These are phyloP conservation scores for Botryococcus braunii DNA, from an alignment of 163 green algal genomes.

Conservation along the genomic window DNA sequence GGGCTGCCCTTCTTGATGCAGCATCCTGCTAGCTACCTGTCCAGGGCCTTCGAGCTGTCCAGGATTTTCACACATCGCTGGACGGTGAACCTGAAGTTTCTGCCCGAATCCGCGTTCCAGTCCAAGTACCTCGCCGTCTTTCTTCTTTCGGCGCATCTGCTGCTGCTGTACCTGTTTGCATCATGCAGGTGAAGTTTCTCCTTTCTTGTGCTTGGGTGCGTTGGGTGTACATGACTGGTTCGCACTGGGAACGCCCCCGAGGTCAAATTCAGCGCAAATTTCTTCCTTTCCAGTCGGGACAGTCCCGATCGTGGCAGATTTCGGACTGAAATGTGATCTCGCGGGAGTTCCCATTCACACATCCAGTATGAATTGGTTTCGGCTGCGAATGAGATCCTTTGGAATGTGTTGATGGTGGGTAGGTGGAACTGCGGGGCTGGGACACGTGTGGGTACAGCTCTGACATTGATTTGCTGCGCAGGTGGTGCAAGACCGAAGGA, in stretches of 20 bases:
- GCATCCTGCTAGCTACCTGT: slow-evolving; percentile 50
- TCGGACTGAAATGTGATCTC: too few relatives aligned
- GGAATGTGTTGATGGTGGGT: too few relatives aligned
- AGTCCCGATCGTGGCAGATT: too few relatives aligned
- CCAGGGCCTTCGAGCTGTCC: slow-evolving; percentile 67
- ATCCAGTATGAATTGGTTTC: too few relatives aligned
- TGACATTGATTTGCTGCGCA: not conserved
- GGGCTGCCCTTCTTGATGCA: slow-evolving; percentile 57
- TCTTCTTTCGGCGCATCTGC: slow-evolving; percentile 56
- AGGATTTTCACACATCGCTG: slow-evolving; percentile 53
- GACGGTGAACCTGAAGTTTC: slow-evolving; percentile 77
- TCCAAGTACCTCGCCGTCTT: slow-evolving; percentile 42
- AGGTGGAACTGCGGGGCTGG: too few relatives aligned
- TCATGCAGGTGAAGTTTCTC: slow-evolving; percentile 32
- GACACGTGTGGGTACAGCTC: too few relatives aligned
- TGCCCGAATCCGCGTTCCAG: slow-evolving; percentile 61
- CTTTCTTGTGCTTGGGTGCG: not conserved
- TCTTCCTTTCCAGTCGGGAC: too few relatives aligned
- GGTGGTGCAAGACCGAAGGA: slow-evolving; percentile 7
- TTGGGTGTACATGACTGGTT: not conserved
- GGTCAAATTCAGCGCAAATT: too few relatives aligned
- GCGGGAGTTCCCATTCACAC: too few relatives aligned
- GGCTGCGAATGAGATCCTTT: too few relatives aligned
- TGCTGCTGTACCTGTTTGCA: slow-evolving; percentile 51
- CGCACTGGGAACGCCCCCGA: too few relatives aligned